These are phyloP conservation scores for Candida tunisiensis DNA, from an alignment of 1,139 yeast genomes.

Conservation along the genomic window DNA sequence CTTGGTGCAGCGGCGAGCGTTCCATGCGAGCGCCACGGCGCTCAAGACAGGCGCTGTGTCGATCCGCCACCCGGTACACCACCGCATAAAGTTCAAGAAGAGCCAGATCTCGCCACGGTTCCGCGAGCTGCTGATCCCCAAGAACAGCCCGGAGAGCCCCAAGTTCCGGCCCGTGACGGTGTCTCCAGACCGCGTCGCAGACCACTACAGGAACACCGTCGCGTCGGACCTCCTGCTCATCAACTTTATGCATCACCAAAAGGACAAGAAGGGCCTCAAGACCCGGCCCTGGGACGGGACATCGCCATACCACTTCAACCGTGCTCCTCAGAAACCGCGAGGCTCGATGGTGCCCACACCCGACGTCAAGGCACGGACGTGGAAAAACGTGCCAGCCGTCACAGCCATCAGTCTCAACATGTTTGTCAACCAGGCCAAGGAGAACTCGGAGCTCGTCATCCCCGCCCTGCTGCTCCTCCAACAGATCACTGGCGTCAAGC, in stretches of 20 bases:
- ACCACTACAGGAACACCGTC: constrained; percentile 58
- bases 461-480: constrained; percentile 72
- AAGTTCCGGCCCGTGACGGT: constrained; percentile 57
- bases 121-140: constrained; percentile 46
- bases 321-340: constrained; percentile 34
- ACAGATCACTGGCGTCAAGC: constrained; percentile 84
- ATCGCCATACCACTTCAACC: constrained; percentile 79
- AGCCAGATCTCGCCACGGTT: constrained; percentile 39
- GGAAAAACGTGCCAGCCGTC: constrained; percentile 56
- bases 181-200: constrained; percentile 64
- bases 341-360: constrained; percentile 46
- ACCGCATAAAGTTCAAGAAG: constrained; percentile 61
- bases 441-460: constrained; percentile 56
- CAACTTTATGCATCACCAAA: constrained; percentile 47
- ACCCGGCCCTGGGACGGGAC: constrained; percentile 75
- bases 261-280: constrained; percentile 42
- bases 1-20: too few species aligned
- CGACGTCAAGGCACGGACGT: constrained; percentile 47
- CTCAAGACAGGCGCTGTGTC: constrained; percentile 21
- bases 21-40: neutral
- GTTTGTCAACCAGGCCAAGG: constrained; percentile 60
- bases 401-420: constrained; percentile 54
- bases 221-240: constrained; percentile 65
- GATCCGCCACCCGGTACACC: constrained; percentile 83
- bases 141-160: constrained; percentile 34